Percentiles rank a stretch among this genome's conserved stretches.
phyloP scores from a whole-genome alignment of 129 eudicot species.

The Artemisia argyi region DNA sequence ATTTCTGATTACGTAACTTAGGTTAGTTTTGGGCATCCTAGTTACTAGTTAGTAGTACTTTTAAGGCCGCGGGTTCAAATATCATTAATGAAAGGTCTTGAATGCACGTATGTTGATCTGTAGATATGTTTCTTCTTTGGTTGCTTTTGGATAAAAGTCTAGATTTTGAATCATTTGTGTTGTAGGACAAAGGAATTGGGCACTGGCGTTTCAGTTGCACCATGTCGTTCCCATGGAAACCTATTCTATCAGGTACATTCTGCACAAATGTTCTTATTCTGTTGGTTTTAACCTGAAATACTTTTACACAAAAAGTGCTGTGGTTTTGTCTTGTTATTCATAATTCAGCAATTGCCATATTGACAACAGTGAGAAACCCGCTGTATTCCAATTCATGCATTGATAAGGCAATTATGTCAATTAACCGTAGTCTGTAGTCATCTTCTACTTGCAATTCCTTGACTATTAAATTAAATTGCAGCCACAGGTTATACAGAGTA shows the following conservation, averaged over 20 bases:
- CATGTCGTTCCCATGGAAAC: slow-evolving; percentile 96
- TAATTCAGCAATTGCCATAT: too few relatives aligned
- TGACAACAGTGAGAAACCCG: too few relatives aligned
- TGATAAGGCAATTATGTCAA: too few relatives aligned
- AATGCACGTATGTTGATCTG: not conserved
- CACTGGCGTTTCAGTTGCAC: slow-evolving; percentile 98
- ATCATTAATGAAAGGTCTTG: not conserved
- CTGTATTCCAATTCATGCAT: too few relatives aligned
- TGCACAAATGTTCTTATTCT: not conserved
- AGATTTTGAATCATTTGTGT: not conserved
- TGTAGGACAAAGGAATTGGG: slow-evolving; percentile 83
- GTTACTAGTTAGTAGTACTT: not conserved
- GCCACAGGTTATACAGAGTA: slow-evolving; percentile 99
- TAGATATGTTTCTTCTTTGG: not conserved
- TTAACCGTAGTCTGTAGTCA: too few relatives aligned
- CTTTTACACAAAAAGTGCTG: too few relatives aligned
- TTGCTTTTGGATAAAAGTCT: slow-evolving; percentile 6
- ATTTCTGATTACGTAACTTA: too few relatives aligned
- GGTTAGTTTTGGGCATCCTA: too few relatives aligned
- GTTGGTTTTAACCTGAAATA: not conserved
- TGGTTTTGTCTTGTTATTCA: too few relatives aligned
- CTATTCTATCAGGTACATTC: slow-evolving; percentile 82
- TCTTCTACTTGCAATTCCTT: not conserved
- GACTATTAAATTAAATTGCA: slow-evolving; percentile 32
- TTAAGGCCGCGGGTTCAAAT: not conserved